Base-by-base conservation (phyloP, 257 asterid species). In the Sherardia arvensis region DNA sequence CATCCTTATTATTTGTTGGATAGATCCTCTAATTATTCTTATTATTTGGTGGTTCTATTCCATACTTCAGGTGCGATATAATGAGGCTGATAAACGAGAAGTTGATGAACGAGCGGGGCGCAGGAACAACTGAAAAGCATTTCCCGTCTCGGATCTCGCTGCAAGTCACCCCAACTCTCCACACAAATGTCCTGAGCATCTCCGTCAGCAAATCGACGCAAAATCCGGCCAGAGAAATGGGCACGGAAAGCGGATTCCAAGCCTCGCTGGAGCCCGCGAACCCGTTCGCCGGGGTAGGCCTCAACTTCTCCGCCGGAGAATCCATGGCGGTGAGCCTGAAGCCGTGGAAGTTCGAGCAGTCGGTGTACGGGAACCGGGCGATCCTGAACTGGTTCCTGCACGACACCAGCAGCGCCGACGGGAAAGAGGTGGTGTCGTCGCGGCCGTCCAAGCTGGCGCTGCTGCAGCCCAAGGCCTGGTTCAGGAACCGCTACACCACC, bases 311-410 rank as follows among this genome's bases (percentile, higher is more conserved):
- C 0, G 78, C 94, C 0, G 90, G 73, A 14, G 96, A 88, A 68
- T 78, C 83, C 29, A 43, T 71, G 75, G 76, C 86, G 1, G 66
- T 81, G 51, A 84, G 84, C 79, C 12, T 91, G 33, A 76, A 74
- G 62, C 98, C 98, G 0, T 88, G 97, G 98, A 91, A 87, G 49
- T 91, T 87, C 71, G 96, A 88, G 77, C 96, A 86, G 29, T 86
- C 95, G 1, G 94, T 84, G 45, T 56, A 76, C 32, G 95, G 95
- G 0, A 75, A 81, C 65, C 71, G 79, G 7, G 88, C 74, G 2
- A 81, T 53, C 58, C 57, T 91, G 28, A 86, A 84, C 59, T 88
- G 98, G 96, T 88, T 79, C 51, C 85, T 91, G 6, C 96, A 91
- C 59, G 98, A 88, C 53, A 59, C 63, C 7, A 59, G 63, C 7